Evolutionary conservation across 31 red algal species (phyloP).

Genomic region (Endocladia muricata): DNA sequence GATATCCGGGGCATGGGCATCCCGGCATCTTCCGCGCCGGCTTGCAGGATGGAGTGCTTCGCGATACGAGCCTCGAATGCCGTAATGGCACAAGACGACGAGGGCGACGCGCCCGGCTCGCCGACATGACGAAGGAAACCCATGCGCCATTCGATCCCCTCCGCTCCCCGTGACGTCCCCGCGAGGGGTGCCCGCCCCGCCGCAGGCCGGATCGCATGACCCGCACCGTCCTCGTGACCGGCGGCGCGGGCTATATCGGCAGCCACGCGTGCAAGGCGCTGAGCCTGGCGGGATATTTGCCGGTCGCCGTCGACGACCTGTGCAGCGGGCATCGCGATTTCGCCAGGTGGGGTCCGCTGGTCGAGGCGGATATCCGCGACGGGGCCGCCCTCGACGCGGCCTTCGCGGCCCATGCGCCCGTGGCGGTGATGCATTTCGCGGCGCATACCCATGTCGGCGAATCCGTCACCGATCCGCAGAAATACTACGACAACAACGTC

Average conservation of each 20-base stretch:
- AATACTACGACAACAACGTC: slow-evolving; percentile 81
- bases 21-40: too few relatives aligned
- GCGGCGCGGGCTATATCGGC: slow-evolving; percentile 88
- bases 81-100: too few relatives aligned
- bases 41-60: too few relatives aligned
- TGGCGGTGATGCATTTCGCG: slow-evolving; percentile 80
- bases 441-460: slow-evolving; percentile 77
- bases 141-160: too few relatives aligned
- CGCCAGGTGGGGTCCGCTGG: slow-evolving; percentile 36
- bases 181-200: too few relatives aligned
- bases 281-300: slow-evolving; percentile 26
- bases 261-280: slow-evolving; percentile 65
- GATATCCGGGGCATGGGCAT: too few relatives aligned
- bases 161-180: too few relatives aligned
- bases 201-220: too few relatives aligned
- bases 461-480: slow-evolving; percentile 55
- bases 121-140: too few relatives aligned
- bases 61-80: too few relatives aligned
- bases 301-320: slow-evolving; percentile 77
- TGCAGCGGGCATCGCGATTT: slow-evolving; percentile 58
- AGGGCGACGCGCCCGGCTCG: too few relatives aligned
- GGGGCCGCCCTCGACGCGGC: slow-evolving; percentile 16
- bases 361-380: slow-evolving; percentile 53
- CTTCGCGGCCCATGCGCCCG: slow-evolving; percentile 23
- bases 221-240: slow-evolving; percentile 68